Percentiles rank a stretch among this genome's conserved stretches.
These are phyloP conservation scores for Xylaria palmicola DNA, from an alignment of 495 filamentous ascomycete species.

Conservation along the genomic window DNA sequence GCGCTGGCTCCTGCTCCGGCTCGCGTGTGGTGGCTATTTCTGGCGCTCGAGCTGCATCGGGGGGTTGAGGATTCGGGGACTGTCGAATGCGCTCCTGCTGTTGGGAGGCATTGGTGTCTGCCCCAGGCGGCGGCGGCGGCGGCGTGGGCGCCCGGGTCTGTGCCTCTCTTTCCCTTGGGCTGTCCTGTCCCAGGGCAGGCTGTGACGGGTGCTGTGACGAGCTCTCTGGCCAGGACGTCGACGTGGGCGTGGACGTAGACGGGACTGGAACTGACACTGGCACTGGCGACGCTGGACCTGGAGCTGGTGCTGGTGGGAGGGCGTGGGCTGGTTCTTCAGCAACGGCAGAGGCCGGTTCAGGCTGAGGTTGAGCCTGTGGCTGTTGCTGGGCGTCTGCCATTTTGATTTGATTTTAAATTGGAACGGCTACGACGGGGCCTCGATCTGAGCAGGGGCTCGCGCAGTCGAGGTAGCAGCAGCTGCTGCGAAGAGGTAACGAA, in stretches of 20 bases:
- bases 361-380: constrained; percentile 40
- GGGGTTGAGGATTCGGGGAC: constrained; percentile 13
- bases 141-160: constrained; percentile 20
- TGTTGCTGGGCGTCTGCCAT: constrained; percentile 38
- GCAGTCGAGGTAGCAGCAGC: constrained; percentile 28
- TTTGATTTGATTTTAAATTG: constrained; percentile 41
- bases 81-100: constrained; percentile 16
- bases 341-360: constrained; percentile 36
- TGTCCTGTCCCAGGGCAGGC: constrained; percentile 28
- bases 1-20: constrained; percentile 30
- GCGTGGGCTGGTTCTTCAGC: constrained; percentile 35
- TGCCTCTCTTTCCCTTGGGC: constrained; percentile 26
- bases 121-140: constrained; percentile 19
- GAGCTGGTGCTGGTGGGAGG: constrained; percentile 32
- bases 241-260: too few relatives aligned
- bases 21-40: constrained; percentile 25
- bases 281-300: too few relatives aligned
- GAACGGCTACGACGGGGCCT: constrained; percentile 35
- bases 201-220: constrained; percentile 21
- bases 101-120: constrained; percentile 20
- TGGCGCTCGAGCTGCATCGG: constrained; percentile 19
- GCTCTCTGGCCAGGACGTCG: constrained; percentile 19
- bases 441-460: constrained; percentile 36
- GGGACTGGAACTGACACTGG: too few relatives aligned
- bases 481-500: constrained; percentile 36